phyloP scores from a whole-genome alignment of 768 basidiomycete species.

The Tricholoma flavovirens region DNA sequence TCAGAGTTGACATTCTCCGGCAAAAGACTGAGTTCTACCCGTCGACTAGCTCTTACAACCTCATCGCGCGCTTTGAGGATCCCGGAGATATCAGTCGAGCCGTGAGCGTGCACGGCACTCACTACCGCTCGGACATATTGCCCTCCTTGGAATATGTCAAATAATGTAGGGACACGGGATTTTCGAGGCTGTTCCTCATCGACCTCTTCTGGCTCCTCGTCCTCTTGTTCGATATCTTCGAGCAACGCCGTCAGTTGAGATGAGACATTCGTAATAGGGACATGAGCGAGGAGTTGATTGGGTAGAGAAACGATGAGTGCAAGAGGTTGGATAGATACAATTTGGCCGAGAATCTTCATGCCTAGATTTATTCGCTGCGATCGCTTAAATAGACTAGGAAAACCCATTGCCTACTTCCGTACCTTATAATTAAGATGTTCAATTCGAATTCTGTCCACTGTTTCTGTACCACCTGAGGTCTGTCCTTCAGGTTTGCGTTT shows the following conservation, averaged over 20 bases:
- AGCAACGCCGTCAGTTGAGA: constrained; percentile 68
- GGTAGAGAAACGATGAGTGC: constrained; percentile 92
- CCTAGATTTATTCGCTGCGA: constrained; percentile 69
- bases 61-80: constrained; percentile 65
- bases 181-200: constrained; percentile 34
- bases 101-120: constrained; percentile 59
- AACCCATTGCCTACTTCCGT: constrained; percentile 5
- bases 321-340: constrained; percentile 81
- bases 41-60: constrained; percentile 57
- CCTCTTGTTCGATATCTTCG: constrained; percentile 54
- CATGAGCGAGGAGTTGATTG: constrained; percentile 87
- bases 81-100: constrained; percentile 52
- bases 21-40: constrained; percentile 79
- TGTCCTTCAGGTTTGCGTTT: constrained; percentile 41
- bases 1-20: constrained; percentile 84
- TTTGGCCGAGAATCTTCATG: constrained; percentile 85
- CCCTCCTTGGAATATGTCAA: constrained; percentile 73
- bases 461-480: constrained; percentile 29
- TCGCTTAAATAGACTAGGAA: constrained; percentile 6
- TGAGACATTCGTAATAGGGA: constrained; percentile 92
- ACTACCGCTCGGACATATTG: constrained; percentile 83
- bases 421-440: constrained; percentile 96
- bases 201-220: constrained; percentile 41
- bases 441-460: constrained; percentile 60
- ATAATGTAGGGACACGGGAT: constrained; percentile 57